Base-by-base conservation (phyloP, 192 early-diverging fungal genomes). In the Coemansia sp. region DNA sequence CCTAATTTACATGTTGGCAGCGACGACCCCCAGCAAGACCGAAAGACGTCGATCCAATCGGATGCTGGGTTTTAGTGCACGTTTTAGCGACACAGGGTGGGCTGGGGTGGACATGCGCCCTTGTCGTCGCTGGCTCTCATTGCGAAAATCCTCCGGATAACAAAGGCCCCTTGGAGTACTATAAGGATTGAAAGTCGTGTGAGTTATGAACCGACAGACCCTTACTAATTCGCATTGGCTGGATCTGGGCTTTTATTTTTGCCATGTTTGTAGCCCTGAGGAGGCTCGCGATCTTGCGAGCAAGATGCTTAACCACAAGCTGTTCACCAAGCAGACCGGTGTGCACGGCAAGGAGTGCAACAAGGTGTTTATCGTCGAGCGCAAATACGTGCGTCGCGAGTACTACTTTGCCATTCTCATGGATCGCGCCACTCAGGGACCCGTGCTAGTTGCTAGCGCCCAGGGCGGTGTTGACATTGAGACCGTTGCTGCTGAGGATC, bases 401-500 rank as follows among this genome's bases (percentile, higher is more conserved):
- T 98, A 92, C 89, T 98, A 99, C 91, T 97, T 99, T 89, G 96
- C 98, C 55, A 94, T 99, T 76, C 81, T 97, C 64, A 92, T 96
- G 93, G 98, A 98, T 87, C 94, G 98, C 65, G 89, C 89, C 69
- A 89, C 93, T 55, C 89, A 92, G 78, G 96, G 96, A 50, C 96
- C 98, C 38, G 95, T 98, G 41, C 84, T 99, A 76, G 93, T 99
- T 27, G 95, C 95, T 66, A 97, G 95, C 50, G 92, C 93, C 55
- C 93, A 99, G 86, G 97, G 96, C 69, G 97, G 97, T 71, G 92
- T 99, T 85, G 95, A 99, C 73, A 98, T 99, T 79, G 96, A 99
- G 83, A 86, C 84, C 51, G 97, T 99, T 40, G 96, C 97, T 38
- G 91, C 90, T 56, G 92, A 96, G 84, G 92, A 86, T 85, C 96